These are phyloP conservation scores for Collybia sordida DNA, from an alignment of 768 basidiomycete genomes.

Conservation along the genomic window DNA sequence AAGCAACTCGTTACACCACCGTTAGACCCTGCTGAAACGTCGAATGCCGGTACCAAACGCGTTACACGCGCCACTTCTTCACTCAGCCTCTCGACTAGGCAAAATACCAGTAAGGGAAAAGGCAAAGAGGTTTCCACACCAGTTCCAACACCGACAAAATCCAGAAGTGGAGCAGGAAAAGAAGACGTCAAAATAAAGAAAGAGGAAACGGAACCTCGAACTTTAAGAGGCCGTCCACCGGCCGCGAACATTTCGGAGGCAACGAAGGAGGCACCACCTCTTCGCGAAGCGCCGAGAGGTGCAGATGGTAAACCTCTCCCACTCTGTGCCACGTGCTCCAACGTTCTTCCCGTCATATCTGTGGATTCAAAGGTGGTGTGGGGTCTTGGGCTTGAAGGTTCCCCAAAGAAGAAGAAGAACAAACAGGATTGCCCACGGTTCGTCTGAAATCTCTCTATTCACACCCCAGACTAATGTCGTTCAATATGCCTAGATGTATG, in stretches of 20 bases:
- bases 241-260: conserved; percentile 32
- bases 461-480: conserved; percentile 4
- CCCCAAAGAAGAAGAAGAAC: conserved; percentile 57
- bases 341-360: conserved; percentile 72
- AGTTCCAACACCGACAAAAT: conserved; percentile 24
- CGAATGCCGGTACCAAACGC: conserved; percentile 26
- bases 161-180: conserved; percentile 20
- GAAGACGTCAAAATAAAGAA: conserved; percentile 41
- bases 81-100: conserved; percentile 18
- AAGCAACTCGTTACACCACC: conserved; percentile 48
- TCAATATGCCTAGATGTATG: conserved; percentile 53
- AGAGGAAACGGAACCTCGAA: conserved; percentile 52
- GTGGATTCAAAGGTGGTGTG: conserved; percentile 76
- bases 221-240: conserved; percentile 49
- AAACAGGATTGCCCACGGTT: conserved; percentile 78
- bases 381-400: conserved; percentile 57
- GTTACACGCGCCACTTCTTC: conserved; percentile 33
- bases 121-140: conserved; percentile 32
- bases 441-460: conserved; percentile 21
- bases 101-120: conserved; percentile 38
- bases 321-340: conserved; percentile 69
- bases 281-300: conserved; percentile 49
- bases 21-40: conserved; percentile 30
- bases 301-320: conserved; percentile 69
- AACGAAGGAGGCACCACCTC: conserved; percentile 32